These are phyloP conservation scores for Aureobasidium sp. DNA, from an alignment of 2,329 filamentous ascomycete genomes.

Conservation along the genomic window DNA sequence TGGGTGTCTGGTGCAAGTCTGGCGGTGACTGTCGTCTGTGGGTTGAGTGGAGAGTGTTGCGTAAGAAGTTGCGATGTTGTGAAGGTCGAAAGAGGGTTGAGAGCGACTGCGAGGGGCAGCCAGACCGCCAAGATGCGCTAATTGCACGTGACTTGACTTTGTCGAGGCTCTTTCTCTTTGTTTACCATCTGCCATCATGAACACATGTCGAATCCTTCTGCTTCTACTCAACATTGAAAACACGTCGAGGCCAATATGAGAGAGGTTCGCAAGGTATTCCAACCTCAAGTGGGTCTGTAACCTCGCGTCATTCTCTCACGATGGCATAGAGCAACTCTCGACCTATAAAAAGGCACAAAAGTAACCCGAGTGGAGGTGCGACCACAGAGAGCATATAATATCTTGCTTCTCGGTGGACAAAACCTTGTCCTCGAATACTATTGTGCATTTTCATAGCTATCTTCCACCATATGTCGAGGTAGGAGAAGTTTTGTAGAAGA, in stretches of 20 bases:
- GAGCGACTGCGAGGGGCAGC: background rate
- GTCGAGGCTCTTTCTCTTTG: background rate
- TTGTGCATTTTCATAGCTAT: background rate
- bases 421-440: no score
- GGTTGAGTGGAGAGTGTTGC: slow-evolving; percentile 10
- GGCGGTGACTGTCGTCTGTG: background rate
- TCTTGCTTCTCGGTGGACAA: background rate
- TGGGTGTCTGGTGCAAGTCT: background rate
- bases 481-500: background rate
- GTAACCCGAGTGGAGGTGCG: background rate
- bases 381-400: background rate
- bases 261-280: no score
- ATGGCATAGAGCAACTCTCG: background rate
- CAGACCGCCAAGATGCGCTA: slow-evolving; percentile 2
- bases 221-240: no score
- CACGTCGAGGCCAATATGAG: no score
- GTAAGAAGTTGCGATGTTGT: slow-evolving; percentile 14
- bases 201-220: background rate
- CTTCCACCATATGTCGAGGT: background rate
- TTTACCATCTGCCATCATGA: background rate
- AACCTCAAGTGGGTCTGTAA: background rate
- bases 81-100: slow-evolving; percentile 13
- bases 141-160: background rate
- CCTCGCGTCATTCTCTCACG: no score
- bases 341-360: background rate